A percentile compares a stretch with the other conserved stretches of the same genome.
phyloP scores from a whole-genome alignment of 2,329 filamentous ascomycete genomes.

The Ophiobolus disseminans region DNA sequence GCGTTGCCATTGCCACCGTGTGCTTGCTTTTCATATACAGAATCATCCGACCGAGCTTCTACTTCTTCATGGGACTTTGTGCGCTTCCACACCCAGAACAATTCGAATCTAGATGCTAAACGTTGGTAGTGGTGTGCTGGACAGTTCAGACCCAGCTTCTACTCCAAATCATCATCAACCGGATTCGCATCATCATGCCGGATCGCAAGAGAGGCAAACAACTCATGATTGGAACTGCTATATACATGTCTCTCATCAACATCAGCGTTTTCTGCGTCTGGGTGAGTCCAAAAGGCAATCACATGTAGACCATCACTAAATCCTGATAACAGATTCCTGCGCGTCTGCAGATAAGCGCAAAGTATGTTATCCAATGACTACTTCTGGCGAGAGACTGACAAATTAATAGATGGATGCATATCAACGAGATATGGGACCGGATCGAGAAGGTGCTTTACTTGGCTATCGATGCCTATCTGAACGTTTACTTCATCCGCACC shows the following conservation, averaged over 20 bases:
- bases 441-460: conserved; percentile 36
- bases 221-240: conserved; percentile 22
- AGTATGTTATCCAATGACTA: conserved; percentile 7
- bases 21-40: conserved; percentile 42
- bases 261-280: conserved; percentile 40
- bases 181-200: conserved; percentile 33
- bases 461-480: conserved; percentile 30
- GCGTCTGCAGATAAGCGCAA: conserved; percentile 29
- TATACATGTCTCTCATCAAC: conserved; percentile 32
- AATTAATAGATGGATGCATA: conserved; percentile 21
- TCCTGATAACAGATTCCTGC: too few species aligned
- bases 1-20: conserved; percentile 50
- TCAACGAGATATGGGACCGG: conserved; percentile 37
- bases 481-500: conserved; percentile 35
- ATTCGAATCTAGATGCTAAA: conserved; percentile 18
- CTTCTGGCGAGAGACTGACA: neutral
- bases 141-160: conserved; percentile 38
- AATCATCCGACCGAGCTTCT: conserved; percentile 41
- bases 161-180: conserved; percentile 41
- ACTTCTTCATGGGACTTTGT: conserved; percentile 36
- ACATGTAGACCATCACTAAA: too few species aligned
- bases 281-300: too few species aligned
- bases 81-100: too few species aligned
- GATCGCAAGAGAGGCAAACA: conserved; percentile 19
- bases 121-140: conserved; percentile 27